These are phyloP conservation scores for Aulographum hederae DNA, from an alignment of 2,329 filamentous ascomycete species.

Conservation along the genomic window DNA sequence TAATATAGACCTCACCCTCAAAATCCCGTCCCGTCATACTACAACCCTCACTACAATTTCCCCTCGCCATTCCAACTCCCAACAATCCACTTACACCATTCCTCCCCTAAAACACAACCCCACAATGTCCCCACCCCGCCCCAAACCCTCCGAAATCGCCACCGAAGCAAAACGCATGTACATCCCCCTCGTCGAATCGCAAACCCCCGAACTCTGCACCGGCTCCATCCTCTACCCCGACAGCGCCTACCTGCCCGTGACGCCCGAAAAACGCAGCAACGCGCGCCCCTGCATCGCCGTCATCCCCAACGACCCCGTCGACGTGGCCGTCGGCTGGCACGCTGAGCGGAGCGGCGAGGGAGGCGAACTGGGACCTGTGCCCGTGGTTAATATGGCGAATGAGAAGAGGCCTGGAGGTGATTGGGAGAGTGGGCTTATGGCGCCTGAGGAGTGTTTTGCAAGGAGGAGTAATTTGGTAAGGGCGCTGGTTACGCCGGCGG, in stretches of 20 bases:
- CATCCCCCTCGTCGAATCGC: conserved; percentile 43
- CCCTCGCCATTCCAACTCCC: no score
- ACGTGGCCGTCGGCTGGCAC: conserved; percentile 32
- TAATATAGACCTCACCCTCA: no score
- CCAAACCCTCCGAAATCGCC: conserved; percentile 51
- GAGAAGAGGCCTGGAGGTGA: conserved; percentile 63
- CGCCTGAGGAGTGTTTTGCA: conserved; percentile 56
- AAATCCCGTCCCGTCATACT: no score
- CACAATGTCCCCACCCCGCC: conserved; percentile 41
- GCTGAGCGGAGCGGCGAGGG: neutral
- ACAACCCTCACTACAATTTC: no score
- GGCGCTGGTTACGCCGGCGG: conserved; percentile 43
- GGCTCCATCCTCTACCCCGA: conserved; percentile 39
- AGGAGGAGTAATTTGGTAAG: conserved; percentile 56
- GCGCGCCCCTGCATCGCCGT: conserved; percentile 22
- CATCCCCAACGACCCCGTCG: conserved; percentile 25
- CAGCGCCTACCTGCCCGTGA: conserved; percentile 19
- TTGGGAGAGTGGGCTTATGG: conserved; percentile 50
- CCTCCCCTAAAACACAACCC: no score
- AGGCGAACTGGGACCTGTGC: conserved; percentile 24
- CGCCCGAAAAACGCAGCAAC: conserved; percentile 23
- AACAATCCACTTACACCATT: no score
- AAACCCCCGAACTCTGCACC: conserved; percentile 34
- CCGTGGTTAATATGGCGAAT: conserved; percentile 57
- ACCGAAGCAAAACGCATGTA: conserved; percentile 54